A percentile compares a stretch with the other conserved stretches of the same genome.
Evolutionary conservation across 441 rosid genomes (phyloP).

Genomic region (Erodium moschatum): DNA sequence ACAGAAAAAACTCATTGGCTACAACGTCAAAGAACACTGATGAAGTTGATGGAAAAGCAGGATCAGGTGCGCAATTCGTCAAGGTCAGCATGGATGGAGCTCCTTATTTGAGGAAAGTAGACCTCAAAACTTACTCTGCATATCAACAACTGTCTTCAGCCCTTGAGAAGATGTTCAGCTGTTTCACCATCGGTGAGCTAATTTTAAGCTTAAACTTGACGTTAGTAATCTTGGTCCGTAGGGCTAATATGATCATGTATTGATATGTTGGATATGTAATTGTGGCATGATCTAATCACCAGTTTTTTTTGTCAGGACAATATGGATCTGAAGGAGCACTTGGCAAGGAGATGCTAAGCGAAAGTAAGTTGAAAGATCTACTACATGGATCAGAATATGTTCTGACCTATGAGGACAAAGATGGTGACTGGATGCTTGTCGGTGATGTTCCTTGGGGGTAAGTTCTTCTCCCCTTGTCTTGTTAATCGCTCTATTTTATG

Average conservation of each 20-base stretch:
- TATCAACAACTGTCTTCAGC: conserved; percentile 53
- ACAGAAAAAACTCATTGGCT: conserved; percentile 53
- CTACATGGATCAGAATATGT: conserved; percentile 45
- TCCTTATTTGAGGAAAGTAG: conserved; percentile 61
- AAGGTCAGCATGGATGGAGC: conserved; percentile 76
- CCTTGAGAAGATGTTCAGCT: conserved; percentile 64
- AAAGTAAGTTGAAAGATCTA: conserved; percentile 48
- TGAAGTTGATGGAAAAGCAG: conserved; percentile 50
- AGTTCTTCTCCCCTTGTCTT: conserved; percentile 19
- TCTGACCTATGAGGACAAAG: conserved; percentile 62
- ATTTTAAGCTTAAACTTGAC: conserved; percentile 5
- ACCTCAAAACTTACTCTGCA: conserved; percentile 41
- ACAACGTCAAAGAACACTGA: conserved; percentile 47
- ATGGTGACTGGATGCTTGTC: conserved; percentile 68
- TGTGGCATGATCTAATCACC: conserved; percentile 12
- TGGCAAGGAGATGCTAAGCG: conserved; percentile 47
- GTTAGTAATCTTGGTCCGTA: conserved; percentile 2
- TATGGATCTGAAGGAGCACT: conserved; percentile 46
- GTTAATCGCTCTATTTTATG: no score
- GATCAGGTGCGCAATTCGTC: conserved; percentile 38
- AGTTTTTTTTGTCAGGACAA: conserved; percentile 34
- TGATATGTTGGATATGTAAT: not conserved
- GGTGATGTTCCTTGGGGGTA: conserved; percentile 40
- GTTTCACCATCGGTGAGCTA: conserved; percentile 55
- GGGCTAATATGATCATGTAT: not conserved